Evolutionary conservation across 805 yeast species (phyloP).

Genomic region (Kluyveromyces starmeri): DNA sequence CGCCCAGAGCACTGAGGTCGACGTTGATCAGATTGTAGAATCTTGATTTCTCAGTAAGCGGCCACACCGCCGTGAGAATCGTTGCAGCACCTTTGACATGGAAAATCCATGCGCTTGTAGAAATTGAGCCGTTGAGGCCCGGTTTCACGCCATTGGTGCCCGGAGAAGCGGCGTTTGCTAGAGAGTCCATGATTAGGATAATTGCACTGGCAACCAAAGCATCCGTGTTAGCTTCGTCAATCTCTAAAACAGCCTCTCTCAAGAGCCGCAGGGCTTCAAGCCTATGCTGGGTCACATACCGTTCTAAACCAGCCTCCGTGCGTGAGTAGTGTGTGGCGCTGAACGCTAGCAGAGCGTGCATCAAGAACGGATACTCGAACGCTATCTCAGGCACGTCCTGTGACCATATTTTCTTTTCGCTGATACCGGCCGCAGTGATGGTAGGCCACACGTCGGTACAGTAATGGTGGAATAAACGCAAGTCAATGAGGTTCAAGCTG

Average conservation of each 20-base stretch:
- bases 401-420: slow-evolving; percentile 74
- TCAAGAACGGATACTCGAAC: slow-evolving; percentile 76
- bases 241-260: slow-evolving; percentile 78
- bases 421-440: slow-evolving; percentile 83
- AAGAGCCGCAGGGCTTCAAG: slow-evolving; percentile 76
- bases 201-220: slow-evolving; percentile 90
- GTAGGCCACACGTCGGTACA: slow-evolving; percentile 78
- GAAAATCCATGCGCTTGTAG: slow-evolving; percentile 94
- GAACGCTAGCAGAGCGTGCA: slow-evolving; percentile 87
- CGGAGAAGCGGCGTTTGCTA: slow-evolving; percentile 73
- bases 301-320: slow-evolving; percentile 65
- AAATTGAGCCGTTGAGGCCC: slow-evolving; percentile 38
- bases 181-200: slow-evolving; percentile 82
- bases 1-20: slow-evolving; percentile 84
- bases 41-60: slow-evolving; percentile 58
- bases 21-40: slow-evolving; percentile 70
- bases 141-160: slow-evolving; percentile 31
- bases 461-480: slow-evolving; percentile 80
- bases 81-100: slow-evolving; percentile 97
- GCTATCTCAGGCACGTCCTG: slow-evolving; percentile 83
- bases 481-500: slow-evolving; percentile 59
- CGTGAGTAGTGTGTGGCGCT: slow-evolving; percentile 87
- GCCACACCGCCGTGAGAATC: slow-evolving; percentile 93
- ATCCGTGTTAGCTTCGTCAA: slow-evolving; percentile 79
- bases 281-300: slow-evolving; percentile 75